Base-by-base conservation (phyloP, 768 basidiomycete species). In the Boletellus emodensis region DNA sequence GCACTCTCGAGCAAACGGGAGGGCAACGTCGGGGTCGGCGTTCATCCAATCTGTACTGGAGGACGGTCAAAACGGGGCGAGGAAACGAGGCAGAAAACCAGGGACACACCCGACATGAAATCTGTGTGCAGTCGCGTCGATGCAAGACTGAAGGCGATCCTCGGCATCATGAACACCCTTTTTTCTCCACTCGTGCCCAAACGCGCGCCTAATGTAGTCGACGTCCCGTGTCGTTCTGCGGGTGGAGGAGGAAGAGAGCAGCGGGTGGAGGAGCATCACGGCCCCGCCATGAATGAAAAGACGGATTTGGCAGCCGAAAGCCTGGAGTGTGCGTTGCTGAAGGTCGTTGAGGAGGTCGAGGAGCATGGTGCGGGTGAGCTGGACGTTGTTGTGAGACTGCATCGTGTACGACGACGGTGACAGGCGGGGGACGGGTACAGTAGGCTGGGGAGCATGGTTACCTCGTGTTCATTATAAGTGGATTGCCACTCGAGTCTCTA, bases 231-330 rank as follows among this genome's bases (percentile, higher is more conserved):
- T 88, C 15, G 73, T 76, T 12, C 71, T 73, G 41, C 82, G 73
- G 15, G 71, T 70, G 24, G 68, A 71, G 48, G 71, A 71, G 48
- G 48, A 60, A 46, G 61, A 73, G 58, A 68, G 67, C 1, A 66
- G 61, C 0, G 72, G 73, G 40, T 88, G 84, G 1, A 88, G 73
- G 20, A 88, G 75, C 83, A 87, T 86, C 48, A 83, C 83, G 0
- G 83, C 85, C 1, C 86, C 86, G 18, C 86, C 86, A 50, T 88
- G 86, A 0, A 85, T 72, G 42, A 87, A 80, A 15, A 88, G 73
- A 6, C 80, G 76, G 4, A 87, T 72, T 33, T 74, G 76, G 32
- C 62, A 62, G n/a, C 72, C 71, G 58, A 87, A 86, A 6, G 64
- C 65, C 1, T 61, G 54, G 12, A 72, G 62, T 1, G 82, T 67